Percentiles rank a stretch among this genome's conserved stretches.
Evolutionary conservation across 495 filamentous ascomycete species (phyloP).

Genomic region (Lindgomyces ingoldianus): DNA sequence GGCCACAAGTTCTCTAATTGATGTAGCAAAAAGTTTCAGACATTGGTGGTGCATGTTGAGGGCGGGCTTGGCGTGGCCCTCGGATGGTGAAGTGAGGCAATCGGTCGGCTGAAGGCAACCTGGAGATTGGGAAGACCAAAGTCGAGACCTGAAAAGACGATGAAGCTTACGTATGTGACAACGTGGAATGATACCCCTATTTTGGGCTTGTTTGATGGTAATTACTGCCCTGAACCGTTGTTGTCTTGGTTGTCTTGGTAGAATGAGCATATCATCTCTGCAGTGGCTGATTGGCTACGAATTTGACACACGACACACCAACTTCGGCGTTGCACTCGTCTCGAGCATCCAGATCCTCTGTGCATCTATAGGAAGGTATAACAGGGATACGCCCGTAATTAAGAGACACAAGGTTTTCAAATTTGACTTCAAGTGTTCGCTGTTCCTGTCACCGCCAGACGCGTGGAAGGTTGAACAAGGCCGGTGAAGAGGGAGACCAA

Average conservation of each 20-base stretch:
- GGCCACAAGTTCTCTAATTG: neutral
- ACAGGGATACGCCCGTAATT: neutral
- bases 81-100: neutral
- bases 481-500: constrained; percentile 15
- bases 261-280: neutral
- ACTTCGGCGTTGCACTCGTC: neutral
- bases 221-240: neutral
- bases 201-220: neutral
- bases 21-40: neutral
- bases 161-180: neutral
- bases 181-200: neutral
- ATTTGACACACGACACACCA: no score
- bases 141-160: neutral
- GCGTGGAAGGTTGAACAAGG: constrained; percentile 18
- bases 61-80: neutral
- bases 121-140: neutral
- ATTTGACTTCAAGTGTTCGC: neutral
- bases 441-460: constrained; percentile 23
- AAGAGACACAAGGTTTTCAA: neutral
- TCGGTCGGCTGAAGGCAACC: neutral
- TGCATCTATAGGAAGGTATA: neutral
- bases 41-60: neutral
- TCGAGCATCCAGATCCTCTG: neutral
- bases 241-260: neutral
- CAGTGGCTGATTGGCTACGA: neutral